A percentile compares a stretch with the other conserved stretches of the same genome.
These are phyloP conservation scores for Pholiota adiposa DNA, from an alignment of 1,284 basidiomycete genomes.

Conservation along the genomic window DNA sequence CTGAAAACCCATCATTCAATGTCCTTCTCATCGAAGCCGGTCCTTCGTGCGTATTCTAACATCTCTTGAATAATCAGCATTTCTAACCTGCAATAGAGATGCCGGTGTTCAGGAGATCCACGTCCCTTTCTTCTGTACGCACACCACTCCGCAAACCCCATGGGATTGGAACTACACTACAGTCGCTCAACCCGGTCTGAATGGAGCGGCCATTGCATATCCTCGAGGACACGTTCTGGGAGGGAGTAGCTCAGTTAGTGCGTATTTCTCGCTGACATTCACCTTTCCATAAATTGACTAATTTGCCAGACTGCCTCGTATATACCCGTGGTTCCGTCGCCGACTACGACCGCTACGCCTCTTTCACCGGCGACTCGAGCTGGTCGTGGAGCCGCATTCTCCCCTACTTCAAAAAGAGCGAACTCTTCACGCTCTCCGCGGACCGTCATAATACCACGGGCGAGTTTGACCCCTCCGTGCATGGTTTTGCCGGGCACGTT, in stretches of 20 bases:
- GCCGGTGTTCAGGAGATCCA: slow-evolving; percentile 21
- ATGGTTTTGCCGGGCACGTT: slow-evolving; percentile 33
- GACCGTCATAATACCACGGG: slow-evolving; percentile 33
- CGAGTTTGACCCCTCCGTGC: slow-evolving; percentile 34
- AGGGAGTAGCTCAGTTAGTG: slow-evolving; percentile 24
- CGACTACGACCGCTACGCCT: slow-evolving; percentile 22
- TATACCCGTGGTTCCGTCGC: slow-evolving; percentile 20
- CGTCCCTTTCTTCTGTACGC: slow-evolving; percentile 35
- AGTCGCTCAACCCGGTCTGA: slow-evolving; percentile 17
- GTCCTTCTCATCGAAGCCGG: slow-evolving; percentile 38
- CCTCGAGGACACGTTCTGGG: slow-evolving; percentile 24
- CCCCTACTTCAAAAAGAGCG: slow-evolving; percentile 28
- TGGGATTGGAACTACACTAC: slow-evolving; percentile 29
- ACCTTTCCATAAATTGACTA: not conserved
- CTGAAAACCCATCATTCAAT: slow-evolving; percentile 29
- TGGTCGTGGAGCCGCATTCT: slow-evolving; percentile 28
- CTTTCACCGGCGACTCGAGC: slow-evolving; percentile 26
- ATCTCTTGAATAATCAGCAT: not conserved
- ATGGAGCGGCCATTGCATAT: slow-evolving; percentile 19
- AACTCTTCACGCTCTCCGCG: slow-evolving; percentile 26
- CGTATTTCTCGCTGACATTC: not conserved
- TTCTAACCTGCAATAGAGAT: slow-evolving; percentile 12
- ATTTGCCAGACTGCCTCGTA: slow-evolving; percentile 17
- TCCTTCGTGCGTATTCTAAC: slow-evolving; percentile 29
- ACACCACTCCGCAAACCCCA: slow-evolving; percentile 25